These are phyloP conservation scores for Bruguiera sexangula DNA, from an alignment of 345 rosid species.

Conservation along the genomic window DNA sequence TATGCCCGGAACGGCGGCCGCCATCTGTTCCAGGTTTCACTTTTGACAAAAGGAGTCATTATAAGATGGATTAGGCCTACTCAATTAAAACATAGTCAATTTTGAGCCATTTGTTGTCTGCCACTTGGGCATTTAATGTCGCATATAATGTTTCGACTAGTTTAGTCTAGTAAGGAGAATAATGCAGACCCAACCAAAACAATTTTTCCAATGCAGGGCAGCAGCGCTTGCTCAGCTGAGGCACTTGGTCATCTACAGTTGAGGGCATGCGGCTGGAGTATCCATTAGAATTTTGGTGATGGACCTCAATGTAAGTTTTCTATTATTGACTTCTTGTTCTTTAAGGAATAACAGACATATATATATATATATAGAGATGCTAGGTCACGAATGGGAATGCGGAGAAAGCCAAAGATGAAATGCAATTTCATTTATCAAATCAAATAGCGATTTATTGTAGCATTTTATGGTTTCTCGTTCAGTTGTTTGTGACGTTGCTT, in stretches of 20 bases:
- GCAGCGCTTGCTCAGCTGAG: conserved; percentile 63
- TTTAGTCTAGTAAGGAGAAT: too few relatives aligned
- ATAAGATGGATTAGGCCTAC: too few relatives aligned
- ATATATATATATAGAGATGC: conserved; percentile 46
- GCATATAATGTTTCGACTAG: too few relatives aligned
- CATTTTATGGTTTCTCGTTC: neutral
- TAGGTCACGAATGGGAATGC: conserved; percentile 80
- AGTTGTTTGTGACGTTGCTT: neutral
- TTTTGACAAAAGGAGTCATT: too few relatives aligned
- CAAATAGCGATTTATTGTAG: neutral
- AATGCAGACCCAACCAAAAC: too few relatives aligned
- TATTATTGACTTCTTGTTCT: too few relatives aligned
- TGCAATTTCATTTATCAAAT: neutral
- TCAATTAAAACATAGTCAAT: too few relatives aligned
- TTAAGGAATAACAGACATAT: conserved; percentile 35
- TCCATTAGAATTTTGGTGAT: conserved; percentile 39
- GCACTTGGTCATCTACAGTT: conserved; percentile 64
- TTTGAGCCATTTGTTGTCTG: too few relatives aligned
- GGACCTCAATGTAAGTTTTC: neutral
- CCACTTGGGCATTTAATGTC: too few relatives aligned
- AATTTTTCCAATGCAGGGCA: conserved; percentile 43
- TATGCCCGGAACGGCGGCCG: too few relatives aligned
- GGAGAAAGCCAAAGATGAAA: conserved; percentile 40
- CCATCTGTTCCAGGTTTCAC: too few relatives aligned
- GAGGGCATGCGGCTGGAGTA: conserved; percentile 85